Conservation (phyloP, 768 basidiomycete species). For the Termitomyces sp. region DNA sequence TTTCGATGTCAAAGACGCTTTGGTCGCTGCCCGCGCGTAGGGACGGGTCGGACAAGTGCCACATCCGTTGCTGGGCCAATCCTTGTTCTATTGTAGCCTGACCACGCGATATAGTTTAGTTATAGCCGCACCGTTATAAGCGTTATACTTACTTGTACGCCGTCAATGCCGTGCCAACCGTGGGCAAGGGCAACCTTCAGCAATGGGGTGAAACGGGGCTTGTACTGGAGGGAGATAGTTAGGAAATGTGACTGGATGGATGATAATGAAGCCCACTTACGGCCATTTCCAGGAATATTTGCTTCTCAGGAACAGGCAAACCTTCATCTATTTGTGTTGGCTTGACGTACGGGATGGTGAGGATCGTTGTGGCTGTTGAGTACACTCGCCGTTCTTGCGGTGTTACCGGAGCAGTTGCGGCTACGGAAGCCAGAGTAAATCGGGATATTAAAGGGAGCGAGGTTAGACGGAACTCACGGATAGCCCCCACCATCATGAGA, state of each 20-base stretch:
- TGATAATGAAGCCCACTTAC: conserved; percentile 1
- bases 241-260: background rate
- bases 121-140: background rate
- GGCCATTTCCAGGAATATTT: conserved; percentile 31
- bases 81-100: conserved; percentile 33
- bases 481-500: conserved; percentile 29
- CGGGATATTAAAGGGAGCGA: background rate
- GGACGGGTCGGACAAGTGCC: conserved; percentile 16
- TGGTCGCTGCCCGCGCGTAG: conserved; percentile 12
- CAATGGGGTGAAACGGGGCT: conserved; percentile 25
- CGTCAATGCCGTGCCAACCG: conserved; percentile 28
- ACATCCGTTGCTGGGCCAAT: conserved; percentile 33
- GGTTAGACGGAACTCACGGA: conserved; percentile 18
- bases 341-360: conserved; percentile 23
- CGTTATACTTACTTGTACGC: conserved; percentile 17
- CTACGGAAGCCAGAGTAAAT: background rate
- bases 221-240: conserved; percentile 16
- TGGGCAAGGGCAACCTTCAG: conserved; percentile 26
- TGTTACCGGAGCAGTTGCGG: conserved; percentile 23
- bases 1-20: conserved; percentile 7
- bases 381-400: conserved; percentile 26
- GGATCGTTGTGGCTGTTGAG: conserved; percentile 23
- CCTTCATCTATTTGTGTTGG: conserved; percentile 8
- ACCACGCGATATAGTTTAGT: background rate
- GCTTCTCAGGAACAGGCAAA: conserved; percentile 22